These are phyloP conservation scores for Coemansia sp. DNA, from an alignment of 192 early-diverging fungal genomes.

Conservation along the genomic window DNA sequence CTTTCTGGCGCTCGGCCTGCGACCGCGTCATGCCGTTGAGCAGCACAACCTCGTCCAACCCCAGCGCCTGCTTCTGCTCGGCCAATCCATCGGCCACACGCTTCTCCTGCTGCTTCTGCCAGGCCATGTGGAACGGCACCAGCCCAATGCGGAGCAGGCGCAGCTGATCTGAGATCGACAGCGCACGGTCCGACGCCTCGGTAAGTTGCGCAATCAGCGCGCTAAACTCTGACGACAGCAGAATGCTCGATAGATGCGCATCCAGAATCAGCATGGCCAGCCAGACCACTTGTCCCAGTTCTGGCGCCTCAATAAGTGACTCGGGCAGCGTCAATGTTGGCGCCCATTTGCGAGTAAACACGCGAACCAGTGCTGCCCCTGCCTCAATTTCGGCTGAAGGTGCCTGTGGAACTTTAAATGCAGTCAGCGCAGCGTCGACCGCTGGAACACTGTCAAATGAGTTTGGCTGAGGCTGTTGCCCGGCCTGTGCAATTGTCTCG, in stretches of 20 bases:
- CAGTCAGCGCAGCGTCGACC: conserved; percentile 33
- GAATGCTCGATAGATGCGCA: conserved; percentile 42
- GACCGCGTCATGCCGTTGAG: conserved; percentile 48
- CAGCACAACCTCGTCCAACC: conserved; percentile 52
- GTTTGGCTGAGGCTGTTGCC: not conserved
- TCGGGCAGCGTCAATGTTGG: conserved; percentile 35
- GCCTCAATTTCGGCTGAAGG: not conserved
- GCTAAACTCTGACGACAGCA: conserved; percentile 38
- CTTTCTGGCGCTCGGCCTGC: conserved; percentile 40
- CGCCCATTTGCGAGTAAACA: conserved; percentile 45
- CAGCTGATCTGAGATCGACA: conserved; percentile 53
- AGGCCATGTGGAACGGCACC: conserved; percentile 41
- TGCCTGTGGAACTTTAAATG: conserved; percentile 24
- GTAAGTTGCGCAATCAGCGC: conserved; percentile 39
- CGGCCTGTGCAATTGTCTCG: conserved; percentile 17
- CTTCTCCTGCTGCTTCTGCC: conserved; percentile 46
- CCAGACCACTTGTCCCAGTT: conserved; percentile 30
- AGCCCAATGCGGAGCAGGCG: conserved; percentile 41
- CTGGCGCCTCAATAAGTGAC: conserved; percentile 28
- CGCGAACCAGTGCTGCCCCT: conserved; percentile 18
- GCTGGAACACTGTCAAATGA: conserved; percentile 25
- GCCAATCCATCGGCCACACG: conserved; percentile 36
- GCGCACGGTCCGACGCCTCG: conserved; percentile 29
- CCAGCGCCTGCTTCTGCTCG: conserved; percentile 44
- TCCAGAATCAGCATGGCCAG: conserved; percentile 44